Evolutionary conservation across 805 yeast genomes (phyloP), one percentile per base, ranked within the genome.

Genomic region (Kockiozyma suomiensis): DNA sequence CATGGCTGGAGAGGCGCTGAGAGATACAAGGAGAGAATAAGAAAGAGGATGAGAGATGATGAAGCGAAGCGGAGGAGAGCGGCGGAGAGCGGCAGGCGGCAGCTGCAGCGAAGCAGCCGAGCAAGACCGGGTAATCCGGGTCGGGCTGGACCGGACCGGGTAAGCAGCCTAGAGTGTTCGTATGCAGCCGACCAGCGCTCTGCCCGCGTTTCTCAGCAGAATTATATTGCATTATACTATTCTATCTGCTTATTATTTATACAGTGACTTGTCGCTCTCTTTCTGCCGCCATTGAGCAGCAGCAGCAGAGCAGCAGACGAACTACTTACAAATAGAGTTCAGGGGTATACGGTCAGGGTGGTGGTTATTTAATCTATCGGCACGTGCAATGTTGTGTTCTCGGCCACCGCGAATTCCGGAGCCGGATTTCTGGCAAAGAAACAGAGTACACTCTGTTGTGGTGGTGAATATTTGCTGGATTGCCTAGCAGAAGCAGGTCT

Each of bases 1-100:
- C 54, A 55, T 62, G 33, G 58, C 32, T 23, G 58, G 15, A 13
- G 15, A 42, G n/a, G 45, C 37, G 46, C 13, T 25, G 52, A 17
- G 32, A 17, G 38, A 30, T 26, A 13, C 6, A 19, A 10, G 43
- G 13, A 23, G 45, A 17, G 45, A 19, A 30, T 10, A 12, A 23
- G 45, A 19, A 21, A 33, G 57, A 15, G 32, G 35, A 17, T 6
- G 50, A 8, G 37, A n/a, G 32, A 21, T 19, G 46, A 17, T 15
- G 50, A 25, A 35, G 49, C 17, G 17, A 4, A 26, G 50, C 19
- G 13, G 25, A 17, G 17, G 30, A 30, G 43, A 37, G 53, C 42
- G 13, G 50, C 33, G 25, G 23, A 4, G 32, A 51, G 55, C 42
- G 33, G 56, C 41, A 38, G 37, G 56, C 51, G 41, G 55, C 49